Evolutionary conservation across 495 filamentous ascomycete genomes (phyloP), one percentile per base, ranked within the genome.

Genomic region (Penicillium canescens): DNA sequence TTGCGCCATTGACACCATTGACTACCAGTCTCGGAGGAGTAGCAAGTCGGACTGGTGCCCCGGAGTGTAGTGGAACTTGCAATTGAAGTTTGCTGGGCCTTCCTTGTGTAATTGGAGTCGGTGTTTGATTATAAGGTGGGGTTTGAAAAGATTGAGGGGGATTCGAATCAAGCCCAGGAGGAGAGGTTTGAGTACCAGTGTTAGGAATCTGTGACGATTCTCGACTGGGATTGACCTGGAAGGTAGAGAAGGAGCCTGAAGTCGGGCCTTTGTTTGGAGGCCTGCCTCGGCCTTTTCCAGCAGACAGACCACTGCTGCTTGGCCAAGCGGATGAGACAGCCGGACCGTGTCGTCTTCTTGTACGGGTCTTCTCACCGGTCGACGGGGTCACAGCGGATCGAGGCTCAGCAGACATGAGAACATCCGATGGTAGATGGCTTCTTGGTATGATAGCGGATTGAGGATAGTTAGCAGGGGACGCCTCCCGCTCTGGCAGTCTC

Each of bases 321-420:
- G 89, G 83, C 94, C 94, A 98, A 11, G 94, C 94, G 21, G 93
- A 96, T 6, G 94, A 98, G 2, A 98, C 92, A 2, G 89, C 91
- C 0, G 94, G 92, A 0, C 93, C 93, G 65, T 96, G 91, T n/a
- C 91, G 83, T 43, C 90, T 77, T 23, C 86, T 79, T 10, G 80
- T 65, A 36, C 84, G 80, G n/a, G 71, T 54, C 56, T 84, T 85
- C 12, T 76, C 72, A 2, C 69, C 59, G 2, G 78, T 66, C 6
- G 76, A 80, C 23, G 86, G 84, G 24, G 86, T 88, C 33, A 88
- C 77, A 1, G 88, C 86, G 1, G 90, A 90, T 18, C 82, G 83
- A 4, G 89, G 85, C 55, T 92, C 87, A 35, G 72, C 66, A 26
- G 78, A 73, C 50, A 78, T 67, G 21, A 76, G 58, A 31, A 70